Conservation (phyloP, 2,329 filamentous ascomycete species). For the Calonectria hawksworthii region DNA sequence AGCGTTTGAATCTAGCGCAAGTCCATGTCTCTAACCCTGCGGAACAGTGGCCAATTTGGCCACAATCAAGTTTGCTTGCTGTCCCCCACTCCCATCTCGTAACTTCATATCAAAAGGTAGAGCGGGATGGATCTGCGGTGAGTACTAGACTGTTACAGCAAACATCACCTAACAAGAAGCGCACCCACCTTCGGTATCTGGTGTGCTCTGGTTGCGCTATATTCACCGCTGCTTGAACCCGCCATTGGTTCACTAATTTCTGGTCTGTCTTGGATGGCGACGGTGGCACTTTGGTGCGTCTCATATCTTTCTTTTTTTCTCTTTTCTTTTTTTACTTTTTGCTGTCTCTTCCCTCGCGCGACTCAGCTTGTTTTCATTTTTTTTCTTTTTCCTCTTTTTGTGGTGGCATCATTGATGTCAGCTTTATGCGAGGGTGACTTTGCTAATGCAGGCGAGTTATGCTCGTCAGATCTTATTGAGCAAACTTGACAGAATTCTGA, state of each 20-base stretch:
- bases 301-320: background rate
- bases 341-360: slow-evolving; percentile 19
- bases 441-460: slow-evolving; percentile 34
- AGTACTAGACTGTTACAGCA: slow-evolving; percentile 28
- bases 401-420: slow-evolving; percentile 34
- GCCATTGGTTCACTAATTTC: slow-evolving; percentile 22
- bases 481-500: slow-evolving; percentile 25
- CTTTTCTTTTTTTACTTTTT: slow-evolving; percentile 26
- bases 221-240: slow-evolving; percentile 34
- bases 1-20: slow-evolving; percentile 21
- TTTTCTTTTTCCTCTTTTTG: slow-evolving; percentile 30
- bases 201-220: slow-evolving; percentile 21
- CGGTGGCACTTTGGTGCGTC: slow-evolving; percentile 17
- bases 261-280: slow-evolving; percentile 27
- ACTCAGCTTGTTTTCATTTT: slow-evolving; percentile 10
- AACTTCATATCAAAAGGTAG: slow-evolving; percentile 36
- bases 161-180: slow-evolving; percentile 33
- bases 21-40: slow-evolving; percentile 18
- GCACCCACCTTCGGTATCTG: slow-evolving; percentile 17
- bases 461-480: slow-evolving; percentile 22
- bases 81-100: slow-evolving; percentile 11
- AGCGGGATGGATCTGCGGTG: slow-evolving; percentile 37
- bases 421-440: slow-evolving; percentile 35
- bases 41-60: background rate
- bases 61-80: slow-evolving; percentile 10